A percentile compares a stretch with the other conserved stretches of the same genome.
Conservation (phyloP, 1,284 basidiomycete genomes). For the Malassezia dermatis region DNA sequence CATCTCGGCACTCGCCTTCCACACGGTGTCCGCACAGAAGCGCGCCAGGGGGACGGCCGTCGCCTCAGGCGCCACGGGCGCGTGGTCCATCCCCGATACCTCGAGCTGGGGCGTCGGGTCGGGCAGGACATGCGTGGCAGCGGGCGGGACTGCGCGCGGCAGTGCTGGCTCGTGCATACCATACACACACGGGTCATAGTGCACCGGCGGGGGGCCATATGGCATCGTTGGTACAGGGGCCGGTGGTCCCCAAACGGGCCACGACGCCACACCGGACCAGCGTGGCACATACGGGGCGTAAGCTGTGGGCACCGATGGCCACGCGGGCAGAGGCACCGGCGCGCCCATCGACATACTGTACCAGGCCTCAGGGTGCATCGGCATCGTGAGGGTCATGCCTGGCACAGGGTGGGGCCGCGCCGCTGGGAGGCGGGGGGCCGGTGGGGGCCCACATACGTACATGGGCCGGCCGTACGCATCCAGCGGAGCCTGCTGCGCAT, state of each 20-base stretch:
- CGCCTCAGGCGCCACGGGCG: slow-evolving; percentile 17
- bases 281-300: not conserved
- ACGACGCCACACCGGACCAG: not conserved
- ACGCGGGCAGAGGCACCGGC: not conserved
- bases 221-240: not conserved
- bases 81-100: not conserved
- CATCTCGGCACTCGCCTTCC: slow-evolving; percentile 32
- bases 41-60: slow-evolving; percentile 35
- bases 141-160: not conserved
- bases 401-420: not conserved
- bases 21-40: slow-evolving; percentile 42
- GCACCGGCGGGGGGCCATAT: not conserved
- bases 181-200: not conserved
- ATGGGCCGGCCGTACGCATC: not conserved
- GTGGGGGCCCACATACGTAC: slow-evolving; percentile 5
- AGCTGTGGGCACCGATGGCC: not conserved
- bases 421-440: not conserved
- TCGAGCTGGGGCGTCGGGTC: not conserved
- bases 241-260: not conserved
- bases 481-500: not conserved
- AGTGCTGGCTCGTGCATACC: not conserved
- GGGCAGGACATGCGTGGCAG: not conserved
- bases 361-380: not conserved
- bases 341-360: not conserved
- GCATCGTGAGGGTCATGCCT: not conserved